Base-by-base conservation (phyloP, 371 early-diverging fungal genomes). In the Dinochytrium kinnereticum region DNA sequence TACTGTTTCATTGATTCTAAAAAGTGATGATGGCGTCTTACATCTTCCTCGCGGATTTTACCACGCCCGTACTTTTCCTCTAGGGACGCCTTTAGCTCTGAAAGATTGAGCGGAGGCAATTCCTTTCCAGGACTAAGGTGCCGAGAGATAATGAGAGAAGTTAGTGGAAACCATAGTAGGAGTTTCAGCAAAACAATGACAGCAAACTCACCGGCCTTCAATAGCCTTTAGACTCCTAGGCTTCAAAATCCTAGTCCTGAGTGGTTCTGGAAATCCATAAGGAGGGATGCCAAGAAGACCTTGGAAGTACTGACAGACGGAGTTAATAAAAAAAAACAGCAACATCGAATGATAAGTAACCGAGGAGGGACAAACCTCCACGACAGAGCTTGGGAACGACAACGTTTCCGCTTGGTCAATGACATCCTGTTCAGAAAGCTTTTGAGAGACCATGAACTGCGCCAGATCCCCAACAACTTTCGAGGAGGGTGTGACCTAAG, bases 381-480 rank as follows among this genome's bases (percentile, higher is more conserved):
- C 90, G 10, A 97, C 95, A 17, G 94, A 94, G 28, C 90, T 90
- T 33, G 98, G 98, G 91, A 97, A 96, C 38, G 93, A 92, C 31
- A 96, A 82, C 15, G 85, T 87, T 0, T 87, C 79, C 0, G 95
- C 95, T 50, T 88, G 87, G 65, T 91, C 91, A 66, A 86, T 73
- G 1, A 97, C 93, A 39, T 94, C 94, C 68, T 92, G 78, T 44
- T 86, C 91, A 1, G 78, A 81, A 57, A 96, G 80, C 39, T 89
- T 87, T 86, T 95, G 94, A 59, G 95, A 90, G 7, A 96, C 98
- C 94, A 97, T 93, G 78, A 97, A 96, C 82, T 97, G 98, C 57
- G 98, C 97, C 49, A 97, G 84, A 83, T 97, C 98, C 61, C 98
- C 98, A 13, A 97, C 96, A 24, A 97, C 98, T 86, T 97, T 97